Evolutionary conservation across 2,329 filamentous ascomycete species (phyloP), one percentile per base, ranked within the genome.

Genomic region (Ophiocordyceps camponoti-rufipedis): DNA sequence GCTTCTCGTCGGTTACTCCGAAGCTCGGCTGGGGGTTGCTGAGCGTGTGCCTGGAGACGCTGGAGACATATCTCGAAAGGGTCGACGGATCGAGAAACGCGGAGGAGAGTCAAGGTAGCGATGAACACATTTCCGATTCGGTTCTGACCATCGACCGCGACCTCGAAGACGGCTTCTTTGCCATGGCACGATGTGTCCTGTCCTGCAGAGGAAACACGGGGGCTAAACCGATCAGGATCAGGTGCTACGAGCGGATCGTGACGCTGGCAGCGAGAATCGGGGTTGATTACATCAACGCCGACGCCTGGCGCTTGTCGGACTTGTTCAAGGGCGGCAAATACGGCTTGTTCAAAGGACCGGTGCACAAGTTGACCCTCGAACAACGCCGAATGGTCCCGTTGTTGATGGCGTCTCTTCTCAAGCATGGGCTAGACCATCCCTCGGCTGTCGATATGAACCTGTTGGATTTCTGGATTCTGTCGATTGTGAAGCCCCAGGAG

Each of bases 381-480:
- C 64, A 68, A 44, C 63, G 71, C n/a, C 63, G 54, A 46, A 68
- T 67, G 45, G 51, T 73, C 14, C 59, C 68, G 1, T 60, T 78
- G 8, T 78, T 78, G 51, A 54, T 77, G 23, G 59, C 66, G 2
- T 65, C 62, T 1, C 56, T 80, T 9, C 56, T 76, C 18, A 66
- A 68, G 46, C 58, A 66, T 43, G 61, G 62, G 8, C 54, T 71
- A 18, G 60, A 68, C 33, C 66, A 72, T 44, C 69, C 74, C 48
- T 60, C 60, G 48, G 61, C 70, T 38, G 53, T 69, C 3, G 65
- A 61, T 2, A 60, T 64, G n/a, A 66, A 63, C 9, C 53, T 71
- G 10, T 57, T 69, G 5, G 67, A 71, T 39, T 56, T 76, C n/a
- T 78, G 75, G 69, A 51, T 72, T 40, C 53, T 69, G 18, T 64